Evolutionary conservation across 2,329 filamentous ascomycete species (phyloP).

Genomic region (Pezicula carpinea): DNA sequence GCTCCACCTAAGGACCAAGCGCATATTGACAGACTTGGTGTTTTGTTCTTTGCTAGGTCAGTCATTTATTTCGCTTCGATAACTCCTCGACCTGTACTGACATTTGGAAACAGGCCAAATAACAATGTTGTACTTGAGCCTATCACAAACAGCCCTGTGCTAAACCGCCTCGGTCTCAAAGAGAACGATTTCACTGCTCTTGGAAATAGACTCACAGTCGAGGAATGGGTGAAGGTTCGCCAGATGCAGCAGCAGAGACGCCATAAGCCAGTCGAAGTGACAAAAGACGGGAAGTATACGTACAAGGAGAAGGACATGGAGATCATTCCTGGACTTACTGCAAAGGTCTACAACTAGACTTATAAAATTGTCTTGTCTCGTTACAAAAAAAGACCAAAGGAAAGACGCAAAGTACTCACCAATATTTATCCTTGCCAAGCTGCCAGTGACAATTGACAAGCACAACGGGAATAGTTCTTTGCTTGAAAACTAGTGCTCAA

Average conservation of each 20-base stretch:
- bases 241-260: no score
- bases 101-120: no score
- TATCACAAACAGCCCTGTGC: conserved; percentile 19
- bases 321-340: neutral
- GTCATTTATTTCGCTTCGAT: conserved; percentile 9
- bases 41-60: conserved; percentile 37
- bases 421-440: no score
- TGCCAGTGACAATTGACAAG: no score
- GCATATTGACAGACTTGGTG: conserved; percentile 35
- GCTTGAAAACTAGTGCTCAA: no score
- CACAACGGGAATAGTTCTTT: no score
- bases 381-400: no score
- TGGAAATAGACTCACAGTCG: conserved; percentile 35
- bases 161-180: conserved; percentile 23
- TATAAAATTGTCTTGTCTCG: no score
- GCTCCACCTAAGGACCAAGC: conserved; percentile 28
- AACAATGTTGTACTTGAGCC: no score
- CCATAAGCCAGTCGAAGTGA: no score
- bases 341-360: neutral
- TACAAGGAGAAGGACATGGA: neutral
- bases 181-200: neutral
- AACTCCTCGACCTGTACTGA: conserved; percentile 12
- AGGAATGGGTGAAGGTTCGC: conserved; percentile 35
- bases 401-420: no score
- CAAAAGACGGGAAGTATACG: no score